These are phyloP conservation scores for Arachnomyces sp. DNA, from an alignment of 2,329 filamentous ascomycete genomes.

Conservation along the genomic window DNA sequence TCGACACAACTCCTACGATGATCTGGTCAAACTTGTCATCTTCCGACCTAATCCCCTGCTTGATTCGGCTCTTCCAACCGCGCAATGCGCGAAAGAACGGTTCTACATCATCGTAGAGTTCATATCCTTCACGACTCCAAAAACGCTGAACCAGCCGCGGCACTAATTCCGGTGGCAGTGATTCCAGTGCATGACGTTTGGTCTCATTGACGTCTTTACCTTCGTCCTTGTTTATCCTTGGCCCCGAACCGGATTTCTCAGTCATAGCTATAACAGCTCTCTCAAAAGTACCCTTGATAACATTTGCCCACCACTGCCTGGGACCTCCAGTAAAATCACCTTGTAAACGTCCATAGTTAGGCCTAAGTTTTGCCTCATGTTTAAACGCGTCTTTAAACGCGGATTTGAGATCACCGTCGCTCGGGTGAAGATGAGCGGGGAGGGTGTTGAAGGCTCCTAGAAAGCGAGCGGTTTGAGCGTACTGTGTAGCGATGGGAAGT, in stretches of 20 bases:
- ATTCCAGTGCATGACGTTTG: slow-evolving; percentile 6
- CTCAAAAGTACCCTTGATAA: slow-evolving; percentile 33
- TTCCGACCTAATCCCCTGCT: slow-evolving; percentile 8
- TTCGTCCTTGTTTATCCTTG: slow-evolving; percentile 12
- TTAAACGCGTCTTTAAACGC: slow-evolving; percentile 29
- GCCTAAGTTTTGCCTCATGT: slow-evolving; percentile 22
- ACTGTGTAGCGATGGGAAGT: slow-evolving; percentile 32
- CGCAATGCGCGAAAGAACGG: slow-evolving; percentile 29
- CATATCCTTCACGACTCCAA: slow-evolving; percentile 32
- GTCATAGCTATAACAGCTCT: slow-evolving; percentile 18
- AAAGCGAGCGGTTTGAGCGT: slow-evolving; percentile 27
- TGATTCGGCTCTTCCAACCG: slow-evolving; percentile 12
- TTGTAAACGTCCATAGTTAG: slow-evolving; percentile 39
- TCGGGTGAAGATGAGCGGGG: slow-evolving; percentile 18
- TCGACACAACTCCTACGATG: slow-evolving; percentile 37
- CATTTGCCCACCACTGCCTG: slow-evolving; percentile 37
- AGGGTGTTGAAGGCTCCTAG: slow-evolving; percentile 26
- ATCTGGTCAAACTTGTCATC: slow-evolving; percentile 25
- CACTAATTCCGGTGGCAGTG: slow-evolving; percentile 28
- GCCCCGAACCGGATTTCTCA: no score
- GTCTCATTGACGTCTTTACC: slow-evolving; percentile 4
- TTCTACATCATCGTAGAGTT: slow-evolving; percentile 32
- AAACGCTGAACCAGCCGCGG: slow-evolving; percentile 32
- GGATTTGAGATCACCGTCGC: slow-evolving; percentile 16
- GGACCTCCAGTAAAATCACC: slow-evolving; percentile 31